Evolutionary conservation across 768 basidiomycete genomes (phyloP).

Genomic region (Cubamyces sp.): DNA sequence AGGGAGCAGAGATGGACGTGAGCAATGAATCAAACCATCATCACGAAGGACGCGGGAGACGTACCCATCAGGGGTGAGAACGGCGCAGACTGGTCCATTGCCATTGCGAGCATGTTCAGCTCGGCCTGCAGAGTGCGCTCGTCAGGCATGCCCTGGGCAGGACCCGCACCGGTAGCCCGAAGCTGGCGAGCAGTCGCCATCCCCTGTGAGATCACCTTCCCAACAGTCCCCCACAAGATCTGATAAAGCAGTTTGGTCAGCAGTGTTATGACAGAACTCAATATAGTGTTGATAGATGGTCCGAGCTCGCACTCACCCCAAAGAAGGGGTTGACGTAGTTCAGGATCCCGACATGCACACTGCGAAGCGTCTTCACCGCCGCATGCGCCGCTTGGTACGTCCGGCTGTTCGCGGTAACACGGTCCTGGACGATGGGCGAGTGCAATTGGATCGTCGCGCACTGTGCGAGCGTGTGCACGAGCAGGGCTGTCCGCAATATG

Average conservation of each 20-base stretch:
- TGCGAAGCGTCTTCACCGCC: slow-evolving; percentile 23
- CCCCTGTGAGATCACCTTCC: slow-evolving; percentile 15
- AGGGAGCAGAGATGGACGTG: slow-evolving; percentile 5
- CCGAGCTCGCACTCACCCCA: slow-evolving; percentile 25
- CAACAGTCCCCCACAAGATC: slow-evolving; percentile 21
- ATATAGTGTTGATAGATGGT: background rate
- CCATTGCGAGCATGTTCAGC: background rate
- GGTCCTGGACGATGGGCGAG: slow-evolving; percentile 25
- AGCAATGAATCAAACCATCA: slow-evolving; percentile 11
- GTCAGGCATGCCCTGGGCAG: slow-evolving; percentile 17
- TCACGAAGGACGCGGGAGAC: background rate
- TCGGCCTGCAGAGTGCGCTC: slow-evolving; percentile 16
- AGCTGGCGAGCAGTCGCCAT: slow-evolving; percentile 6
- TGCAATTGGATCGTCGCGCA: slow-evolving; percentile 38
- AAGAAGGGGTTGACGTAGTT: slow-evolving; percentile 29
- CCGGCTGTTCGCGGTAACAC: slow-evolving; percentile 22
- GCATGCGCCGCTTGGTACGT: slow-evolving; percentile 28
- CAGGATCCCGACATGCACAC: slow-evolving; percentile 17
- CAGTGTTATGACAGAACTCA: background rate
- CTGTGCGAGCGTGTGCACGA: slow-evolving; percentile 33
- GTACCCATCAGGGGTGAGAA: slow-evolving; percentile 21
- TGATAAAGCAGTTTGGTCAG: background rate
- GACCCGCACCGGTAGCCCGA: background rate
- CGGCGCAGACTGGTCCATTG: slow-evolving; percentile 18
- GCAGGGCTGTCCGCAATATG: slow-evolving; percentile 28